phyloP scores from a whole-genome alignment of 1,284 basidiomycete genomes.

The Salmacisia buchloeana region DNA sequence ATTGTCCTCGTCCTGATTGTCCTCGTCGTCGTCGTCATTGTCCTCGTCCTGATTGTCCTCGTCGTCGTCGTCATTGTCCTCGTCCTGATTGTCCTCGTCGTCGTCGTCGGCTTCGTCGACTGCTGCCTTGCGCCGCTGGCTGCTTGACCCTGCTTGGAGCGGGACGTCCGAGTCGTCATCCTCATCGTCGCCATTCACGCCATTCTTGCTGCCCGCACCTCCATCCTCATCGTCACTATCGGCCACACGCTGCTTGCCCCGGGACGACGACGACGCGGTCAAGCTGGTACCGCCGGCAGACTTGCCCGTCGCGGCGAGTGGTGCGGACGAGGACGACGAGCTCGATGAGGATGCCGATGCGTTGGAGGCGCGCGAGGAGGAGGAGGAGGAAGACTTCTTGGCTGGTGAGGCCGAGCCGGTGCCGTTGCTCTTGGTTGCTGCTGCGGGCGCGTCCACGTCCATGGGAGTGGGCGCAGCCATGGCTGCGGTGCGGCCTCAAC shows the following conservation, averaged over 20 bases:
- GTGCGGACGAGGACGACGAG: neutral
- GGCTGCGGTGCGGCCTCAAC: too few species aligned
- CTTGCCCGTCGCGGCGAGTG: too few species aligned
- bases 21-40: conserved; percentile 18
- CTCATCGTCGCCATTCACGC: conserved; percentile 25
- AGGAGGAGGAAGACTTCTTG: neutral
- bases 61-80: conserved; percentile 21
- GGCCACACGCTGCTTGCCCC: neutral
- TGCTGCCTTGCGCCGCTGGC: too few species aligned
- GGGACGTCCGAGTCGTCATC: conserved; percentile 19
- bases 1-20: conserved; percentile 23
- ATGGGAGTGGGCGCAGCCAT: neutral
- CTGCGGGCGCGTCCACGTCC: neutral
- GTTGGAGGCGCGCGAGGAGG: neutral
- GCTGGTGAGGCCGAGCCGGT: neutral
- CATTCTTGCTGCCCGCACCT: neutral
- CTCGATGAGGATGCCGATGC: neutral
- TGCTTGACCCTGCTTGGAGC: too few species aligned
- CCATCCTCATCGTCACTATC: conserved; percentile 4
- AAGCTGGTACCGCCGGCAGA: too few species aligned
- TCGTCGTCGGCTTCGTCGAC: conserved; percentile 15
- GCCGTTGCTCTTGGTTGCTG: neutral
- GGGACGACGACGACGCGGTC: too few species aligned
- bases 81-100: conserved; percentile 22
- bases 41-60: conserved; percentile 23